Evolutionary conservation across 179 eudicot species (phyloP), one percentile per base, ranked within the genome.

Genomic region (Patellifolia procumbens): DNA sequence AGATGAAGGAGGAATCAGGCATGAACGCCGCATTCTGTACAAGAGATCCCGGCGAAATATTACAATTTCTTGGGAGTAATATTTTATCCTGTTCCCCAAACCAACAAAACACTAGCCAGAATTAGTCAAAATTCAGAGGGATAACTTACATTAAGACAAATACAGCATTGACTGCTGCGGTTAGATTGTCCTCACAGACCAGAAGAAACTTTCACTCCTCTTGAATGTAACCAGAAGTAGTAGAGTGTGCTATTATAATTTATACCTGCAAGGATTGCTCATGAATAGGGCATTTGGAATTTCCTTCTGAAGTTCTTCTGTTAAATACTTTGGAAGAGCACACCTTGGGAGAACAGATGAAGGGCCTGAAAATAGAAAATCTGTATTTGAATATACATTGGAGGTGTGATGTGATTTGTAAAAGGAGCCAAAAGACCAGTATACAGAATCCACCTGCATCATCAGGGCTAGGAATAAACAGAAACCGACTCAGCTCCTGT

Each of bases 211-310:
- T 22, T 26, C 8, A 28, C n/a, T 28, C 58, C 26, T 63, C 34
- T 24, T 26, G 42, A 34, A 48, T 20, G 13, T 16, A 37, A 17
- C 2, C 17, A 10, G 4, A 28, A 5, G 16, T 4, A 26, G 26
- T 13, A 22, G 29, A 15, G 51, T 43, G 34, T n/a, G 15, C 12
- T 22, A 48, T 42, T 12, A n/a, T n/a, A n/a, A n/a, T n/a, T n/a
- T n/a, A 31, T 79, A 95, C 99, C 98, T 91, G 97, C 99, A 95
- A 76, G 99, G 99, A 72, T 95, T 95, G 77, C 96, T 93, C 73
- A 88, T 76, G 74, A 91, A 95, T 42, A 90, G 60, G 42, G 96
- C 91, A 84, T 90, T 89, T 45, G 99, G 97, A 72, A 95, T 66
- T 73, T 90, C 88, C 69, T 87, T 85, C 79, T 88, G 89, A 78